Evolutionary conservation across 2,329 filamentous ascomycete species (phyloP).

Genomic region (Tympanopsis confertula): DNA sequence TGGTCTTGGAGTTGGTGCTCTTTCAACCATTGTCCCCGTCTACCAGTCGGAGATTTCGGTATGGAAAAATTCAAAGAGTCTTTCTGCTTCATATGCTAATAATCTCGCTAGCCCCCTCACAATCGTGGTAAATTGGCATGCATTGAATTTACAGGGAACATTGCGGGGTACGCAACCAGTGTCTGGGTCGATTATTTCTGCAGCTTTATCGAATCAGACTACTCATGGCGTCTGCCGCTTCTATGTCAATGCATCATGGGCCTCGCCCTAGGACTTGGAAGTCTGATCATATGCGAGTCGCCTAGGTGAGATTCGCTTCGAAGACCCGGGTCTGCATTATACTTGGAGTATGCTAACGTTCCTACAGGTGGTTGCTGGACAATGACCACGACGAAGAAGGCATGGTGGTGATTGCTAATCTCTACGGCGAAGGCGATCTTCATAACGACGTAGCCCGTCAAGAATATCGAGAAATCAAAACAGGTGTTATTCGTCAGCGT

Average conservation of each 20-base stretch:
- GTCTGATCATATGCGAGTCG: slow-evolving; percentile 63
- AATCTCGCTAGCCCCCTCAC: slow-evolving; percentile 41
- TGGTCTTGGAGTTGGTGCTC: slow-evolving; percentile 51
- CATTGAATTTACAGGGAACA: slow-evolving; percentile 68
- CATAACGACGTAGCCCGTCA: slow-evolving; percentile 62
- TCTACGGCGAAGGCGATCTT: slow-evolving; percentile 64
- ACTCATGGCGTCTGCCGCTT: slow-evolving; percentile 59
- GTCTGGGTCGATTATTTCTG: slow-evolving; percentile 72
- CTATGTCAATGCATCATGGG: slow-evolving; percentile 66
- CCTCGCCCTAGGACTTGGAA: slow-evolving; percentile 52
- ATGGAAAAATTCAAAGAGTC: background rate
- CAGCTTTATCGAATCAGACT: slow-evolving; percentile 55
- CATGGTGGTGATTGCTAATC: slow-evolving; percentile 66
- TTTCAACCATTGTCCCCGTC: slow-evolving; percentile 58
- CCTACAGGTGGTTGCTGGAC: slow-evolving; percentile 57
- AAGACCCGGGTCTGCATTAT: background rate
- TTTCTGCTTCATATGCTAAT: background rate
- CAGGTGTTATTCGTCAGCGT: slow-evolving; percentile 60
- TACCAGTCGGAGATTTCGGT: slow-evolving; percentile 59
- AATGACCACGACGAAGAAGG: slow-evolving; percentile 70
- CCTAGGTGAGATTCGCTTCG: slow-evolving; percentile 37
- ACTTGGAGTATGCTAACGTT: slow-evolving; percentile 4
- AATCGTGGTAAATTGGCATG: slow-evolving; percentile 66
- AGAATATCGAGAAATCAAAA: slow-evolving; percentile 70
- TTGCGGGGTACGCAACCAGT: slow-evolving; percentile 62